Base-by-base conservation (phyloP, 2,329 filamentous ascomycete genomes). In the Drechmeria coniospora region DNA sequence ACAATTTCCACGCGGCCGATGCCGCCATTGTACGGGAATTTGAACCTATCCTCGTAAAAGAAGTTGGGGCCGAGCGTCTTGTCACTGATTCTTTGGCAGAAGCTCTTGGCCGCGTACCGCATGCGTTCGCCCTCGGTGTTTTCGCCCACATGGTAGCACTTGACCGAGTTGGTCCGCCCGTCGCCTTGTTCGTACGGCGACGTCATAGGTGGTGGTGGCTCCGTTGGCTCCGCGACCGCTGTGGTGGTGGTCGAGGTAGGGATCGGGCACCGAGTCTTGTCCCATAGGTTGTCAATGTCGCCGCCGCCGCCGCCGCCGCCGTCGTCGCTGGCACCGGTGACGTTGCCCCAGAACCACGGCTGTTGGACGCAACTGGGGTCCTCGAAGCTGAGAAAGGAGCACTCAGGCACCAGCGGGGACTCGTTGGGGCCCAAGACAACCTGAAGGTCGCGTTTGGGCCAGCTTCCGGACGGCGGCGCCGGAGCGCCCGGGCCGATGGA, bases 121-220 rank as follows among this genome's bases (percentile, higher is more conserved):
- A n/a, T n/a, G n/a, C n/a, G n/a, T n/a, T n/a, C n/a, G n/a, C n/a
- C n/a, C n/a, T n/a, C n/a, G n/a, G n/a, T n/a, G n/a, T n/a, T n/a
- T n/a, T n/a, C n/a, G n/a, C n/a, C 36, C 1, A 3, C 16, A 17
- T 39, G 30, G 31, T 39, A 39, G 31, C 40, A 43, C 4, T 26
- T 15, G 15, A 19, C 21, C 21, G 16, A 21, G 30, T 43, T 41
- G 8, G 12, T 9, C 1, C 2, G 6, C 10, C 36, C 21, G 25
- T 40, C 19, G 12, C 36, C 37, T 15, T 17, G 7, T 15, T 13
- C 13, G 14, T 15, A 23, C 2, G n/a, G n/a, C n/a, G n/a, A n/a
- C n/a, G n/a, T n/a, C n/a, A n/a, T n/a, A n/a, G n/a, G n/a, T 21
- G 10, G 20, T 21, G 20, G 5, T 5, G 6, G 20, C 20, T 21